A percentile compares a stretch with the other conserved stretches of the same genome.
phyloP scores from a whole-genome alignment of 129 eudicot genomes.

The Apium graveolens region DNA sequence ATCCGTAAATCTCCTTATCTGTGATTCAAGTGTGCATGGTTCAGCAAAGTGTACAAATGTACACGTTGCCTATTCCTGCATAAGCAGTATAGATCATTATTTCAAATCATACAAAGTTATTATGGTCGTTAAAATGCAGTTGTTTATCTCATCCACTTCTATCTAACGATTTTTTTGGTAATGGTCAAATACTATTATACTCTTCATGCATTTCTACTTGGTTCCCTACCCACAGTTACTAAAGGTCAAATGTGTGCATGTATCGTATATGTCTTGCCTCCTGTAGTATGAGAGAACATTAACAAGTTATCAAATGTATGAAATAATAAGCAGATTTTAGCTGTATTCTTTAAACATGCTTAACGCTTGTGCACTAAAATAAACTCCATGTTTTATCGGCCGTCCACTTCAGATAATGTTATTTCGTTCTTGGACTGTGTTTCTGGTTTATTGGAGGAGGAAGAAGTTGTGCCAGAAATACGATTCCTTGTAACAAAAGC shows the following conservation, averaged over 20 bases:
- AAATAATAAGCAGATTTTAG: too few species aligned
- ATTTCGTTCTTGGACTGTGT: background rate
- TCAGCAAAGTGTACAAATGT: too few species aligned
- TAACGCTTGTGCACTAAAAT: too few species aligned
- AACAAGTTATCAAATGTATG: too few species aligned
- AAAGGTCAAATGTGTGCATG: background rate
- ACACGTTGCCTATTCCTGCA: too few species aligned
- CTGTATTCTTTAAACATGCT: too few species aligned
- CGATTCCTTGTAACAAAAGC: slow-evolving; percentile 32
- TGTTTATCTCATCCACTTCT: background rate
- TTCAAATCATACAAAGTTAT: too few species aligned
- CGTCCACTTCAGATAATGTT: background rate
- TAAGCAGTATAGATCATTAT: too few species aligned
- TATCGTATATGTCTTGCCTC: too few species aligned
- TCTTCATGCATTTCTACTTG: background rate
- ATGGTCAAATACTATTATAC: slow-evolving; percentile 3
- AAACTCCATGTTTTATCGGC: background rate
- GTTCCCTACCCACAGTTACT: background rate
- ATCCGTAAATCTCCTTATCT: too few species aligned
- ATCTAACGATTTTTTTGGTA: background rate
- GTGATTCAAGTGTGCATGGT: too few species aligned
- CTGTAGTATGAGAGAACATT: too few species aligned
- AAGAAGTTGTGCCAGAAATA: background rate
- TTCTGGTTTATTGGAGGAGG: background rate
- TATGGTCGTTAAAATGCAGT: slow-evolving; percentile 4